Conservation (phyloP, 1,284 basidiomycete species). For the Pulchroboletus neoregius region DNA sequence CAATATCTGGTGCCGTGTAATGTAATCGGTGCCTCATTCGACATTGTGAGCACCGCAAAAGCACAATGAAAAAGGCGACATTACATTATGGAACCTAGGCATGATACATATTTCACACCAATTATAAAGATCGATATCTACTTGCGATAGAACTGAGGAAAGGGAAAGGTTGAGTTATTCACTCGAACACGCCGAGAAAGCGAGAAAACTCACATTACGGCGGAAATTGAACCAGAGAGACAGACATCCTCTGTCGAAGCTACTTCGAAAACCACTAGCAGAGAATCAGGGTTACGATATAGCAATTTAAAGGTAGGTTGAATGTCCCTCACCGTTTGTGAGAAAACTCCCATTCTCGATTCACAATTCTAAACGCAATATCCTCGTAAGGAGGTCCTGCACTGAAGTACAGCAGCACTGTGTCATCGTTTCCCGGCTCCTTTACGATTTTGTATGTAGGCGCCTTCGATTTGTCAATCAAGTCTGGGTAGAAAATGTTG, state of each 20-base stretch:
- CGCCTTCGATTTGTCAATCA: conserved; percentile 95
- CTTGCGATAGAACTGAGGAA: conserved; percentile 66
- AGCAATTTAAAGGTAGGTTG: neutral
- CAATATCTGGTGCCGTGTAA: neutral
- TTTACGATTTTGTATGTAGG: conserved; percentile 94
- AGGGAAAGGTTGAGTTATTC: conserved; percentile 12
- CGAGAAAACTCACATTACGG: conserved; percentile 61
- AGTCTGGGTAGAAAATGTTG: conserved; percentile 93
- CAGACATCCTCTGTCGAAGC: conserved; percentile 81
- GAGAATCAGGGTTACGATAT: conserved; percentile 14
- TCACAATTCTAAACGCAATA: conserved; percentile 97
- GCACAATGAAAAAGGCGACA: conserved; percentile 15
- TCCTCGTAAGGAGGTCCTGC: conserved; percentile 99
- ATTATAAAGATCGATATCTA: conserved; percentile 30
- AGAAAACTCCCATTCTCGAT: conserved; percentile 97
- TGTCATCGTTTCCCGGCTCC: conserved; percentile 91
- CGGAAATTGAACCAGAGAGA: conserved; percentile 88
- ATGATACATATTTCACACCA: conserved; percentile 17
- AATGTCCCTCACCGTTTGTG: conserved; percentile 72
- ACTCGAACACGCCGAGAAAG: conserved; percentile 9
- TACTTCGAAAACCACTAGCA: conserved; percentile 75
- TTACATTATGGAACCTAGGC: conserved; percentile 23
- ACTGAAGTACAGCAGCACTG: conserved; percentile 88
- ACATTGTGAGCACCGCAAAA: conserved; percentile 17
- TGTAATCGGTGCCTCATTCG: conserved; percentile 5